phyloP scores from a whole-genome alignment of 352 stramenopile genomes.

The Pythium volutum region DNA sequence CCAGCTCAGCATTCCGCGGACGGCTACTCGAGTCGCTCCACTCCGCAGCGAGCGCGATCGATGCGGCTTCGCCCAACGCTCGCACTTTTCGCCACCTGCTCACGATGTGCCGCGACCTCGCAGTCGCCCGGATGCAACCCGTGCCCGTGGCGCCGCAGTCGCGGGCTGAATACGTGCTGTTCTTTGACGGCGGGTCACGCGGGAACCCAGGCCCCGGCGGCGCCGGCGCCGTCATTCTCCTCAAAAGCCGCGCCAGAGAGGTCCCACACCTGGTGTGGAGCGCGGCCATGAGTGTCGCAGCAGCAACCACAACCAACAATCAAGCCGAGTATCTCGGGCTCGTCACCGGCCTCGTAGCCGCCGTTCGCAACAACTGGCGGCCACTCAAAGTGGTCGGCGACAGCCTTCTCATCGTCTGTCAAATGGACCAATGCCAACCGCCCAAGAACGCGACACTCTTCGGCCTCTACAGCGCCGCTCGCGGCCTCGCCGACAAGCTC shows the following conservation, averaged over 20 bases:
- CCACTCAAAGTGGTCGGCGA: not conserved
- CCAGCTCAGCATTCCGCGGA: not conserved
- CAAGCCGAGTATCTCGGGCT: constrained; percentile 42
- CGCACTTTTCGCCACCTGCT: too few relatives aligned
- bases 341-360: not conserved
- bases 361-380: not conserved
- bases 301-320: constrained; percentile 1
- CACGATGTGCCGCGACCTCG: too few relatives aligned
- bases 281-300: not conserved
- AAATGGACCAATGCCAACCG: too few relatives aligned
- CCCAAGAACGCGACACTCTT: too few relatives aligned
- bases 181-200: constrained; percentile 8
- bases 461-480: not conserved
- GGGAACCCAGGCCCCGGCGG: constrained; percentile 14
- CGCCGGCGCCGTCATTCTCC: not conserved
- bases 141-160: too few relatives aligned
- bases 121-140: too few relatives aligned
- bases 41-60: too few relatives aligned
- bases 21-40: not conserved
- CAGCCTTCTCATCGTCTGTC: not conserved
- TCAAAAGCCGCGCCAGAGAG: too few relatives aligned
- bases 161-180: not conserved
- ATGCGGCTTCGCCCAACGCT: too few relatives aligned
- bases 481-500: not conserved
- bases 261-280: not conserved